Evolutionary conservation across 1,139 yeast genomes (phyloP).

Genomic region (Pneumocystis wakefieldiae): DNA sequence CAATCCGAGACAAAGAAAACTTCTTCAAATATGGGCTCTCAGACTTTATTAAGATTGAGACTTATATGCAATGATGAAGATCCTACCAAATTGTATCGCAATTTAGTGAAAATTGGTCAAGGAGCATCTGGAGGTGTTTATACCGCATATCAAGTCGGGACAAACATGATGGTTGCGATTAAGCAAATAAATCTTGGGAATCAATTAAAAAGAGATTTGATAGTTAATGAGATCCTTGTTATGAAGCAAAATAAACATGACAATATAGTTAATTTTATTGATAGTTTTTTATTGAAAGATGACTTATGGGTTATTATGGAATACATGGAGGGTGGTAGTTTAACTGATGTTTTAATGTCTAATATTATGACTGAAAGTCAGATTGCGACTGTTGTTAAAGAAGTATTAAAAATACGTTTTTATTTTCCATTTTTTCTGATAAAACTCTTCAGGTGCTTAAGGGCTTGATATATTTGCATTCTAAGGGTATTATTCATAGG

Average conservation of each 20-base stretch:
- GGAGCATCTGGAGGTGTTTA: constrained; percentile 98
- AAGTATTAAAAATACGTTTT: constrained; percentile 31
- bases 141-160: constrained; percentile 60
- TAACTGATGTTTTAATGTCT: constrained; percentile 90
- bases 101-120: constrained; percentile 76
- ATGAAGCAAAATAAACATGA: constrained; percentile 89
- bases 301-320: constrained; percentile 95
- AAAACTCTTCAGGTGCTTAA: constrained; percentile 25
- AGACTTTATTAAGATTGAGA: constrained; percentile 32
- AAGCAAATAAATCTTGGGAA: constrained; percentile 89
- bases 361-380: constrained; percentile 95
- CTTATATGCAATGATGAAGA: constrained; percentile 77
- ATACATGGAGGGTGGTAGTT: constrained; percentile 94
- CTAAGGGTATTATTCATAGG: constrained; percentile 88
- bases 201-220: constrained; percentile 88
- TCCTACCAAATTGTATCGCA: constrained; percentile 59
- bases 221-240: constrained; percentile 84
- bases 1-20: not conserved
- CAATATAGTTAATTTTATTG: constrained; percentile 85
- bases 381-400: constrained; percentile 90
- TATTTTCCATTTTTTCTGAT: not conserved
- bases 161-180: constrained; percentile 56
- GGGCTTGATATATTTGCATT: constrained; percentile 76
- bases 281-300: constrained; percentile 54
- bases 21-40: not conserved